Conservation (phyloP, 73 alveolate genomes). For the Breviolum minutum region DNA sequence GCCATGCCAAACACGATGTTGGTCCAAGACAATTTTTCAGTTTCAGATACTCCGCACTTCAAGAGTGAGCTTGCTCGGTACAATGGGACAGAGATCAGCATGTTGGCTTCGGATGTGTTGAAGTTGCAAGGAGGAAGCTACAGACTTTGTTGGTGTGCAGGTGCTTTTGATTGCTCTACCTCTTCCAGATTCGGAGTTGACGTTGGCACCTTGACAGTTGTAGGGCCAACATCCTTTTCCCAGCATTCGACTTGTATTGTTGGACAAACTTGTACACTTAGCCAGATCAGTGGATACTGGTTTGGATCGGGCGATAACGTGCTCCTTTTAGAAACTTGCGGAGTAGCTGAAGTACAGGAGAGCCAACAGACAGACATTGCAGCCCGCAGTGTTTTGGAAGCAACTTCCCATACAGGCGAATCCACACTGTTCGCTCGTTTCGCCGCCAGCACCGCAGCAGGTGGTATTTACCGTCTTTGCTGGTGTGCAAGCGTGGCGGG, state of each 20-base stretch:
- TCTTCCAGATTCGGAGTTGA: constrained; percentile 41
- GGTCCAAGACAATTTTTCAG: neutral
- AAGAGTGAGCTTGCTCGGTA: neutral
- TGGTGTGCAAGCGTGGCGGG: constrained; percentile 51
- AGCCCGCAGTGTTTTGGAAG: neutral
- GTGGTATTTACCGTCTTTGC: constrained; percentile 37
- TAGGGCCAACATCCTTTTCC: constrained; percentile 3
- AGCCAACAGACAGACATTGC: neutral
- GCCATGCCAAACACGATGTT: no score
- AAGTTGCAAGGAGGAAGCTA: constrained; percentile 37
- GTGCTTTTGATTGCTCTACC: neutral
- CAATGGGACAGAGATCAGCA: constrained; percentile 32
- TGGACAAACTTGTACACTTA: neutral
- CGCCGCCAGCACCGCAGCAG: constrained; percentile 27
- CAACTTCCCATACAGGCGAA: neutral
- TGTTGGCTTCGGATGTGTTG: constrained; percentile 5
- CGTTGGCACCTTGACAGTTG: constrained; percentile 30
- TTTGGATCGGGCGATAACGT: constrained; percentile 8
- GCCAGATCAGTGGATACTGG: constrained; percentile 1
- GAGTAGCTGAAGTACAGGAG: constrained; percentile 29
- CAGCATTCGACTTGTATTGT: constrained; percentile 45
- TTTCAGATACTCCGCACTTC: neutral
- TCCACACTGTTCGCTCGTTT: constrained; percentile 5
- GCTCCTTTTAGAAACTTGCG: constrained; percentile 48
- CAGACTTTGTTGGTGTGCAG: constrained; percentile 56